These are phyloP conservation scores for Alternaria postmessia DNA, from an alignment of 2,329 filamentous ascomycete species.

Conservation along the genomic window DNA sequence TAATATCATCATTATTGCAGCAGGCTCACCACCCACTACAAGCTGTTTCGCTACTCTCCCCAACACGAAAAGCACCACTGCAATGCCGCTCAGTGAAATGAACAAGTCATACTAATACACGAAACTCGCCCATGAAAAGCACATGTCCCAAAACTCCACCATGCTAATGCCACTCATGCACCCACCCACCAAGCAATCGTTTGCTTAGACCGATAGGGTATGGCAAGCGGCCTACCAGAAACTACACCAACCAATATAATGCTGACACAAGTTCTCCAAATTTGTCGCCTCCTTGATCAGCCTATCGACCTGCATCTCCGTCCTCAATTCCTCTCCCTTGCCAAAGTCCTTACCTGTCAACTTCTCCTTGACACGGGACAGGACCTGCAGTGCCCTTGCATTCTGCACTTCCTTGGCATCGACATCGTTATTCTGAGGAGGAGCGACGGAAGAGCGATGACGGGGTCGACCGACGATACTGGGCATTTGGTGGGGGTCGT, in stretches of 20 bases:
- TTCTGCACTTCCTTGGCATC: slow-evolving; percentile 82
- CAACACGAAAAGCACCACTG: slow-evolving; percentile 4
- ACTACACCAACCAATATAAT: slow-evolving; percentile 99
- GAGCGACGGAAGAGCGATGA: slow-evolving; percentile 47
- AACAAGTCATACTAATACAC: background rate
- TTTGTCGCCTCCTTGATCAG: slow-evolving; percentile 95
- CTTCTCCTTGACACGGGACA: slow-evolving; percentile 93
- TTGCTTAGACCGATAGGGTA: too few relatives aligned
- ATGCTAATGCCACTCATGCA: slow-evolving; percentile 7
- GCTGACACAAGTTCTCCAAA: slow-evolving; percentile 96
- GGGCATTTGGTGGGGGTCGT: slow-evolving; percentile 30
- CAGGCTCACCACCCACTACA: background rate
- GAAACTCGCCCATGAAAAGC: slow-evolving; percentile 6
- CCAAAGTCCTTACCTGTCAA: slow-evolving; percentile 94
- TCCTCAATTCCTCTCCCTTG: slow-evolving; percentile 76
- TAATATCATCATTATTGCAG: background rate
- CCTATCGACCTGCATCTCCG: slow-evolving; percentile 91
- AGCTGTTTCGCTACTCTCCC: background rate
- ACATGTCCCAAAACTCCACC: background rate
- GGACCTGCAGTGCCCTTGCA: slow-evolving; percentile 87
- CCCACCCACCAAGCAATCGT: background rate
- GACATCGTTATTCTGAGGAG: slow-evolving; percentile 49
- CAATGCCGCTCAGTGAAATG: slow-evolving; percentile 5
- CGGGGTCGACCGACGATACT: slow-evolving; percentile 44
- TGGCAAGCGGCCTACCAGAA: slow-evolving; percentile 73